These are phyloP conservation scores for Yamadazyma dendronema DNA, from an alignment of 1,139 yeast genomes.

Conservation along the genomic window DNA sequence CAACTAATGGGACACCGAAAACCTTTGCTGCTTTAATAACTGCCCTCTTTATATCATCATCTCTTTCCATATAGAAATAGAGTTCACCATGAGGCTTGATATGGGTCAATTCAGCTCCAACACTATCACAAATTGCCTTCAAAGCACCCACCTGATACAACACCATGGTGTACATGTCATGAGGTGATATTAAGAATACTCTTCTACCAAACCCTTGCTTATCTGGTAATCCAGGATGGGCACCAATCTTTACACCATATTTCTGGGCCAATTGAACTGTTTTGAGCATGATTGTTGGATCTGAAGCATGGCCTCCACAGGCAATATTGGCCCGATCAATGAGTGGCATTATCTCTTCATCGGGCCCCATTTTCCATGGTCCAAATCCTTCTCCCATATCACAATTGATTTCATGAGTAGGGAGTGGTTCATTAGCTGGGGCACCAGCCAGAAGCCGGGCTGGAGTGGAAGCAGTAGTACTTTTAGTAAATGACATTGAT, in stretches of 20 bases:
- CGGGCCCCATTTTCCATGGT: conserved; percentile 37
- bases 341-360: conserved; percentile 36
- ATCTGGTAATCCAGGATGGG: conserved; percentile 41
- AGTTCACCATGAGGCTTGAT: conserved; percentile 40
- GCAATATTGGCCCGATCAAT: conserved; percentile 40
- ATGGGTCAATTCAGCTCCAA: conserved; percentile 29
- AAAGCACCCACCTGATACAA: conserved; percentile 39
- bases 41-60: conserved; percentile 32
- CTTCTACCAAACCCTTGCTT: conserved; percentile 37
- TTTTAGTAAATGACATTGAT: conserved; percentile 6
- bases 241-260: conserved; percentile 30
- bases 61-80: conserved; percentile 32
- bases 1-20: conserved; percentile 60
- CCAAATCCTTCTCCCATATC: conserved; percentile 43
- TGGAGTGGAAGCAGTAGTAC: conserved; percentile 11
- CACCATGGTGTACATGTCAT: conserved; percentile 32
- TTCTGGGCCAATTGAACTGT: conserved; percentile 33
- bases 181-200: conserved; percentile 29
- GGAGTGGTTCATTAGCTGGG: conserved; percentile 11
- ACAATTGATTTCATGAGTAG: conserved; percentile 27
- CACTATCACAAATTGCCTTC: conserved; percentile 34
- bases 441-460: conserved; percentile 14
- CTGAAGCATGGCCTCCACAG: conserved; percentile 42
- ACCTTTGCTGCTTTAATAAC: conserved; percentile 33
- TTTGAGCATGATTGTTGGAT: conserved; percentile 28